A percentile compares a stretch with the other conserved stretches of the same genome.
Evolutionary conservation across 345 rosid genomes (phyloP).

Genomic region (Alliaria petiolata): DNA sequence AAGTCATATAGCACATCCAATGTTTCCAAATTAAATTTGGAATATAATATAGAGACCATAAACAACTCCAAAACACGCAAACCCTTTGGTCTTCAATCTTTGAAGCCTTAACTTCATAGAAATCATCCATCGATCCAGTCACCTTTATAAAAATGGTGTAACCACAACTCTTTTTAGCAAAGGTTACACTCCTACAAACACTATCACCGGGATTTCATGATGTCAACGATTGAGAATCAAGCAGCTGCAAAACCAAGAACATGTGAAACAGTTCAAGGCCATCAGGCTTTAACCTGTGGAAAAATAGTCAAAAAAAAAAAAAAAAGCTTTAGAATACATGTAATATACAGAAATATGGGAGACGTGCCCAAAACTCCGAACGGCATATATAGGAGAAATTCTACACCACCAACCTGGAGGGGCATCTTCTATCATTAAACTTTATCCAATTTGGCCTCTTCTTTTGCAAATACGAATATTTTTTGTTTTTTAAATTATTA

Average conservation of each 20-base stretch:
- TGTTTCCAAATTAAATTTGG: too few species aligned
- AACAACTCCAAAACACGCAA: too few species aligned
- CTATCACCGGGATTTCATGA: background rate
- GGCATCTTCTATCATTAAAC: background rate
- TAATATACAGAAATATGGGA: background rate
- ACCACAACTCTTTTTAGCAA: too few species aligned
- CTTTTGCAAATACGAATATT: background rate
- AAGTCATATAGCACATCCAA: too few species aligned
- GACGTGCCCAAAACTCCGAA: constrained; percentile 10
- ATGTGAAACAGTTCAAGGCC: too few species aligned
- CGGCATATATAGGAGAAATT: background rate
- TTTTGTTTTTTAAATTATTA: background rate
- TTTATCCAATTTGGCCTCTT: background rate
- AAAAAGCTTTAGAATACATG: background rate
- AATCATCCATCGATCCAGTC: too few species aligned
- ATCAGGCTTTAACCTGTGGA: too few species aligned
- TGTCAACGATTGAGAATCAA: background rate
- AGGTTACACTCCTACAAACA: too few species aligned
- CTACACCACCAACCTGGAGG: background rate
- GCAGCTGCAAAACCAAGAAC: background rate
- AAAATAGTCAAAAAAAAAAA: background rate
- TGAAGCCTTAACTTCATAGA: too few species aligned
- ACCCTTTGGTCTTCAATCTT: too few species aligned
- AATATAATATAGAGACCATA: too few species aligned
- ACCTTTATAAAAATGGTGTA: too few species aligned